phyloP scores from a whole-genome alignment of 2,329 filamentous ascomycete species.

The Stachybotrys chlorohalonatus region DNA sequence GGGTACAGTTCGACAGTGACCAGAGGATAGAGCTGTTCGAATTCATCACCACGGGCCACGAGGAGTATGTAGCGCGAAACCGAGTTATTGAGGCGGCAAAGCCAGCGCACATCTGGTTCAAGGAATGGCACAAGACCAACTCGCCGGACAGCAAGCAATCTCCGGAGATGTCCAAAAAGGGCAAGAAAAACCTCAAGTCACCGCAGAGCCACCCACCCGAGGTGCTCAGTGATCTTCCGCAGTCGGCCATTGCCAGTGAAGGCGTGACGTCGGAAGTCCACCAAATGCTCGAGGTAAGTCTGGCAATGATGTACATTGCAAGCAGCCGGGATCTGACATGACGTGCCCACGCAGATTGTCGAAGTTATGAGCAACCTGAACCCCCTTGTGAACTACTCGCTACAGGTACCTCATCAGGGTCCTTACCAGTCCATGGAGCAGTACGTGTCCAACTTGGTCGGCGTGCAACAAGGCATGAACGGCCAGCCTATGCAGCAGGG shows the following conservation, averaged over 20 bases:
- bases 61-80: slow-evolving; percentile 73
- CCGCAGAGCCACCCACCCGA: slow-evolving; percentile 51
- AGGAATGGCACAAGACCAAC: slow-evolving; percentile 56
- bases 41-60: slow-evolving; percentile 65
- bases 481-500: slow-evolving; percentile 39
- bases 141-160: slow-evolving; percentile 47
- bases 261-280: slow-evolving; percentile 53
- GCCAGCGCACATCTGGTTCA: slow-evolving; percentile 54
- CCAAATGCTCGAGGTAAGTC: slow-evolving; percentile 55
- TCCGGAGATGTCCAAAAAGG: slow-evolving; percentile 60
- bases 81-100: slow-evolving; percentile 52
- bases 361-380: slow-evolving; percentile 61
- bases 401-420: slow-evolving; percentile 41
- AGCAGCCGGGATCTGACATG: background rate
- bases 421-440: slow-evolving; percentile 53
- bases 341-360: slow-evolving; percentile 36
- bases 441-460: slow-evolving; percentile 43
- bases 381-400: slow-evolving; percentile 50
- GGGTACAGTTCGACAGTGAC: slow-evolving; percentile 68
- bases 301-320: background rate
- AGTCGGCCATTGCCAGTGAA: slow-evolving; percentile 48
- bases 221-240: slow-evolving; percentile 45
- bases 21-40: slow-evolving; percentile 81
- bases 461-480: slow-evolving; percentile 29
- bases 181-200: slow-evolving; percentile 52